Base-by-base conservation (phyloP, 345 rosid species). In the Lepidium aucheri region DNA sequence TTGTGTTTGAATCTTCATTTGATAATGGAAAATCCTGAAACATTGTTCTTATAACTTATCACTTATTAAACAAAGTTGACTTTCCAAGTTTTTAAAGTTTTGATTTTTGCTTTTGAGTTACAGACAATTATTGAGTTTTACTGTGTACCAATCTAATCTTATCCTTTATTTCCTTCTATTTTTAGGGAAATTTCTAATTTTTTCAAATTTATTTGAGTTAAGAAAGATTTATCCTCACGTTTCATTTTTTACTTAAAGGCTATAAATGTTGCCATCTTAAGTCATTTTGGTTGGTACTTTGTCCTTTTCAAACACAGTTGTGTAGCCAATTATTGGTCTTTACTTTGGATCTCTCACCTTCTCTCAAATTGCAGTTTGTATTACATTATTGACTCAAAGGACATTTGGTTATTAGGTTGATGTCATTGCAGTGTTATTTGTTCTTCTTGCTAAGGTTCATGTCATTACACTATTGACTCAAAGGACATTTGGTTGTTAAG, bases 261-360 rank as follows among this genome's bases (percentile, higher is more conserved):
- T 55, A 64, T 43, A 4, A 72, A 39, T 63, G 69, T 63, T 71
- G 52, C 24, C 59, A 71, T 58, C 59, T 14, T 47, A 10, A 55
- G 59, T 64, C 42, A 55, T 50, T 50, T 40, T 20, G 52, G 58
- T 72, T 63, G 70, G 65, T 72, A 41, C 70, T 47, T 72, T 6
- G 64, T 63, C 59, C 52, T 64, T 71, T 72, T 72, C 65, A 56
- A 0, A 36, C 13, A 71, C 65, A 54, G 64, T 55, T 63, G 40
- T 63, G 40, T 46, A 14, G 13, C 60, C 76, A 72, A 71, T 71
- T 71, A 63, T 63, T 71, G 14, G 59, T 55, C 18, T 71, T 14
- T 46, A 54, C 69, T 17, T 70, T 63, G 28, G 30, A 45, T 70
- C 63, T 53, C 56, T 52, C 28, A 43, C 53, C 55, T 34, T 70